A percentile compares a stretch with the other conserved stretches of the same genome.
phyloP scores from a whole-genome alignment of 2,329 filamentous ascomycete genomes.

The Aureobasidium sp. region DNA sequence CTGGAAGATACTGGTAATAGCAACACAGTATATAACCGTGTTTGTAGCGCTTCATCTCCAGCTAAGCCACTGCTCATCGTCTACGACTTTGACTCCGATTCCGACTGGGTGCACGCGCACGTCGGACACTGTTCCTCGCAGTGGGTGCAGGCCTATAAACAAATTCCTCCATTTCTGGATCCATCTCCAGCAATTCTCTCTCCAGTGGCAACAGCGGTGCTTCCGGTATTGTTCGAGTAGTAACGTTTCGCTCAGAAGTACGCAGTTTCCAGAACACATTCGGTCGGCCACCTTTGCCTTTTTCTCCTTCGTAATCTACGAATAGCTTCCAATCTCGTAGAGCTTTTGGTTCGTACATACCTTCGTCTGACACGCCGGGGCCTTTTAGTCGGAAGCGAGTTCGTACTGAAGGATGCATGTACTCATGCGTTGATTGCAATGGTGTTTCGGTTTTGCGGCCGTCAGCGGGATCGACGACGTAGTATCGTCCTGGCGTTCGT shows the following conservation, averaged over 20 bases:
- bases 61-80: background rate
- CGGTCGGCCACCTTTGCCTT: slow-evolving; percentile 36
- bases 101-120: slow-evolving; percentile 1
- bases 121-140: slow-evolving; percentile 7
- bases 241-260: slow-evolving; percentile 39
- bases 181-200: slow-evolving; percentile 44
- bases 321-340: slow-evolving; percentile 53
- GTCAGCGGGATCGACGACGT: slow-evolving; percentile 48
- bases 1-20: no score
- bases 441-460: slow-evolving; percentile 47
- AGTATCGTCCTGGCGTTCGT: slow-evolving; percentile 55
- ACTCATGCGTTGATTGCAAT: slow-evolving; percentile 56
- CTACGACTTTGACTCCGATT: slow-evolving; percentile 13
- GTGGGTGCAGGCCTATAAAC: slow-evolving; percentile 32
- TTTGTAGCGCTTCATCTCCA: no score
- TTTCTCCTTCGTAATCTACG: slow-evolving; percentile 45
- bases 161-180: slow-evolving; percentile 47
- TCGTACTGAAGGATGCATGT: slow-evolving; percentile 56
- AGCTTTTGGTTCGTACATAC: slow-evolving; percentile 48
- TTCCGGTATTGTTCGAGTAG: slow-evolving; percentile 46
- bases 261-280: slow-evolving; percentile 49
- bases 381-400: slow-evolving; percentile 50
- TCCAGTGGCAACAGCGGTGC: slow-evolving; percentile 51
- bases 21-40: no score
- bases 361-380: slow-evolving; percentile 51